A percentile compares a stretch with the other conserved stretches of the same genome.
phyloP scores from a whole-genome alignment of 2,329 filamentous ascomycete genomes.

The Knufia petricola region DNA sequence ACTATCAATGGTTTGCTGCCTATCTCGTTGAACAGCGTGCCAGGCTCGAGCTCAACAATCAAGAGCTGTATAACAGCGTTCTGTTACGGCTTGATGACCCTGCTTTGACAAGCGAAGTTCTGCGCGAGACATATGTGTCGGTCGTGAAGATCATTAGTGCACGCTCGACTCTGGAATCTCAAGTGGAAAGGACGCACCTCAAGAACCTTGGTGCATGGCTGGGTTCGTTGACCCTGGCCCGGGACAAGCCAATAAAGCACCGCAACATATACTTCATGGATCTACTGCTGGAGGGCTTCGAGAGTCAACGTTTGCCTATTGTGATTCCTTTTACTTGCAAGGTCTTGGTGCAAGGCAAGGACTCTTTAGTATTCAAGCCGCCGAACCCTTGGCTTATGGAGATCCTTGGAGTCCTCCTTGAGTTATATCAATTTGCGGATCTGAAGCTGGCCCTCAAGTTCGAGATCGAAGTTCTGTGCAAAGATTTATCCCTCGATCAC shows the following conservation, averaged over 20 bases:
- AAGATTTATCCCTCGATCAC: constrained; percentile 82
- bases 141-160: constrained; percentile 81
- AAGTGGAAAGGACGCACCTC: constrained; percentile 74
- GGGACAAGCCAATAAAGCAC: constrained; percentile 91
- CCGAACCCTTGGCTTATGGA: constrained; percentile 99
- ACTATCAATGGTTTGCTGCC: constrained; percentile 93
- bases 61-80: constrained; percentile 83
- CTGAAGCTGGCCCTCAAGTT: constrained; percentile 96
- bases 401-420: constrained; percentile 79
- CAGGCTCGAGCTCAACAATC: constrained; percentile 95
- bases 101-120: constrained; percentile 73
- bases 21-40: constrained; percentile 93
- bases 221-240: constrained; percentile 81
- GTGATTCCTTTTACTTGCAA: constrained; percentile 98
- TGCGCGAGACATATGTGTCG: constrained; percentile 84
- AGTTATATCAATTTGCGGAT: constrained; percentile 86
- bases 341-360: constrained; percentile 72
- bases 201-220: constrained; percentile 95
- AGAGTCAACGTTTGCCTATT: constrained; percentile 80
- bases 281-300: constrained; percentile 82
- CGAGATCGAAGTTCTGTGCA: constrained; percentile 95
- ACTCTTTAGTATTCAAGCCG: constrained; percentile 80
- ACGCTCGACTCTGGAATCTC: constrained; percentile 72
- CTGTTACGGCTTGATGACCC: constrained; percentile 73
- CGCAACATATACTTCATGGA: constrained; percentile 97